Evolutionary conservation across 176 grass and related monocot species (phyloP).

Genomic region (Triticum monococcum): DNA sequence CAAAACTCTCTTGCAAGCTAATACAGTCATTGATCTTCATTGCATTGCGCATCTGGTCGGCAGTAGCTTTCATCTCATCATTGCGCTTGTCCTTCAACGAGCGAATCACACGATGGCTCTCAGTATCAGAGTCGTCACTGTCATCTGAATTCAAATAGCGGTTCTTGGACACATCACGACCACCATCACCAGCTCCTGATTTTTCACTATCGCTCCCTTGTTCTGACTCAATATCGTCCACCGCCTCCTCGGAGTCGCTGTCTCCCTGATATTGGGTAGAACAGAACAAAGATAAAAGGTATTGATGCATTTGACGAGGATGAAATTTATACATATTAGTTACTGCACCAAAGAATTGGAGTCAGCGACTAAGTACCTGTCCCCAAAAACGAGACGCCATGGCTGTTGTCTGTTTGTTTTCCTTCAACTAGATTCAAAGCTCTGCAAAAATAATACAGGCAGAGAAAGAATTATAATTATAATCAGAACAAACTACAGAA

Average conservation of each 20-base stretch:
- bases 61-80: slow-evolving; percentile 83
- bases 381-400: slow-evolving; percentile 92
- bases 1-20: slow-evolving; percentile 82
- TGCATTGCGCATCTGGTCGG: slow-evolving; percentile 88
- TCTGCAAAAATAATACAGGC: slow-evolving; percentile 16
- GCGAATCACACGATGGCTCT: slow-evolving; percentile 59
- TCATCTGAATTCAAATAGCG: slow-evolving; percentile 60
- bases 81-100: slow-evolving; percentile 74
- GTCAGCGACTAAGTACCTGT: slow-evolving; percentile 32
- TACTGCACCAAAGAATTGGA: background rate
- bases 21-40: slow-evolving; percentile 98
- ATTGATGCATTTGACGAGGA: background rate
- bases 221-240: slow-evolving; percentile 43
- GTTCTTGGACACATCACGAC: slow-evolving; percentile 13
- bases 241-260: slow-evolving; percentile 79
- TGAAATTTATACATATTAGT: background rate
- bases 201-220: slow-evolving; percentile 41
- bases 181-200: slow-evolving; percentile 17
- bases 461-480: background rate
- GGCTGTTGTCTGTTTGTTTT: slow-evolving; percentile 15
- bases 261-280: slow-evolving; percentile 48
- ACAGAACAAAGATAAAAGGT: background rate
- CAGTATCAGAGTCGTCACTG: slow-evolving; percentile 72
- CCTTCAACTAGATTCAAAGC: background rate
- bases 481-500: slow-evolving; percentile 2